phyloP scores from a whole-genome alignment of 2,329 filamentous ascomycete species.

The Aspergillus transmontanensis region DNA sequence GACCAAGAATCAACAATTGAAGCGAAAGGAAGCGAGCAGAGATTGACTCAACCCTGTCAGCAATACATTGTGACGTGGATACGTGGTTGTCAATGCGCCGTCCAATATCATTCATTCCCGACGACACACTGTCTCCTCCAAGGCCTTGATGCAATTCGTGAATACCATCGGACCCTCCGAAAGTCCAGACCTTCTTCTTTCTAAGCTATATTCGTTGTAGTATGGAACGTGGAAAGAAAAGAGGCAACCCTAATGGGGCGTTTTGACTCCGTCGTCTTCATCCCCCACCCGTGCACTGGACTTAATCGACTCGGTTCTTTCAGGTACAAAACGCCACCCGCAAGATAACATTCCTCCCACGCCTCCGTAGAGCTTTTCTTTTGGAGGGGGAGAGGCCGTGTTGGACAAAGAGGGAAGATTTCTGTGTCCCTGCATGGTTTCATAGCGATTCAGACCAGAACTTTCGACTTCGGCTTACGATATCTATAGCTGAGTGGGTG shows the following conservation, averaged over 20 bases:
- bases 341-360: background rate
- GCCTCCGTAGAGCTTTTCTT: background rate
- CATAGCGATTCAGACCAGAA: background rate
- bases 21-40: background rate
- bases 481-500: background rate
- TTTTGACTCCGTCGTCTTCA: background rate
- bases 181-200: background rate
- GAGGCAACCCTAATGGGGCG: background rate
- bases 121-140: background rate
- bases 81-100: background rate
- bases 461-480: background rate
- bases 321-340: background rate
- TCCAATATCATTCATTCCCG: background rate
- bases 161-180: background rate
- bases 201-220: background rate
- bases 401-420: background rate
- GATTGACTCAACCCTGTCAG: background rate
- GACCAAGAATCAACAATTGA: background rate
- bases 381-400: background rate
- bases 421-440: background rate
- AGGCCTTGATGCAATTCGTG: background rate
- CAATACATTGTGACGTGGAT: background rate
- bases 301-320: background rate
- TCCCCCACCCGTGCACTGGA: background rate
- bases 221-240: background rate